A percentile compares a stretch with the other conserved stretches of the same genome.
These are phyloP conservation scores for Trifolium subterraneum DNA, from an alignment of 306 rosid genomes.

Conservation along the genomic window DNA sequence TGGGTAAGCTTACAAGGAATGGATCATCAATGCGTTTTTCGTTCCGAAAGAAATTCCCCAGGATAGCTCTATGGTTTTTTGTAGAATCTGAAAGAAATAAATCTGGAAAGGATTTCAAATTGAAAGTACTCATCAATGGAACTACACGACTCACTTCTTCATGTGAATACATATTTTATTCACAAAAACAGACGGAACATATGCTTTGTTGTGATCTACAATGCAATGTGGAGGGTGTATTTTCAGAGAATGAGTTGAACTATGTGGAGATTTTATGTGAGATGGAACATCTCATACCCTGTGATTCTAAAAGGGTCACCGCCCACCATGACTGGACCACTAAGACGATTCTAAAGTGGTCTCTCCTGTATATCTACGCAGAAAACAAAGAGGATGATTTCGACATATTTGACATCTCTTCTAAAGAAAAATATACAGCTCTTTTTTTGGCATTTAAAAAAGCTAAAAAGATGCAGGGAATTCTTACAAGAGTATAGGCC, in stretches of 20 bases:
- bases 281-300: constrained; percentile 2
- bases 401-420: not conserved
- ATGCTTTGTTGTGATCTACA: not conserved
- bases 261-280: constrained; percentile 5
- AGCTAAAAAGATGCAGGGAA: too few relatives aligned
- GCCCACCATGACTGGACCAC: not conserved
- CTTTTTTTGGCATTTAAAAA: too few relatives aligned
- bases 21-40: not conserved
- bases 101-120: not conserved
- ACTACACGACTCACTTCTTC: constrained; percentile 13
- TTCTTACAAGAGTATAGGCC: too few relatives aligned
- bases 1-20: not conserved
- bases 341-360: not conserved
- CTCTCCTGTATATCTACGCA: not conserved
- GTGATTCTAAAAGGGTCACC: constrained; percentile 1
- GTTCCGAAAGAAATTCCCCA: constrained; percentile 12
- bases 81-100: not conserved
- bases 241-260: constrained; percentile 23
- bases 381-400: not conserved
- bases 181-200: too few relatives aligned
- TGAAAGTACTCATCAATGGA: constrained; percentile 29
- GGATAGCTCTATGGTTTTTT: not conserved
- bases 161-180: not conserved
- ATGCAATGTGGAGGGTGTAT: not conserved
- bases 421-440: too few relatives aligned